phyloP scores from a whole-genome alignment of 163 green algal genomes.

The Chlamydomonas reinhardtii region DNA sequence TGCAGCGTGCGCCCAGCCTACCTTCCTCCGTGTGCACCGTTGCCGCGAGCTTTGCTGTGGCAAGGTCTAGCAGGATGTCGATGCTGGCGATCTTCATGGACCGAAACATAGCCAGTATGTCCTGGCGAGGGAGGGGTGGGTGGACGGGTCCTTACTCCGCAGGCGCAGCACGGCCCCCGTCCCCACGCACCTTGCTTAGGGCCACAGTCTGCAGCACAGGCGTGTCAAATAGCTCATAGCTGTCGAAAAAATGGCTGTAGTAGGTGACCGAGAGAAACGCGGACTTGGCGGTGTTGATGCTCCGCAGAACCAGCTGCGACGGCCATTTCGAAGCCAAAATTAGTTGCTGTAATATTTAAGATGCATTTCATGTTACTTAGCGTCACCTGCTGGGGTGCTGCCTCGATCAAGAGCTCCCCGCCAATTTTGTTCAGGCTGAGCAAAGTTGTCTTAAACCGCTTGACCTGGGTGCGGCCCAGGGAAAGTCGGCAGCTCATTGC shows the following conservation, averaged over 20 bases:
- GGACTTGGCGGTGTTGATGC: conserved; percentile 80
- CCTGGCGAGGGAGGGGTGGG: conserved; percentile 54
- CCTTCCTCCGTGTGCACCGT: conserved; percentile 79
- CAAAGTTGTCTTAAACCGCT: conserved; percentile 65
- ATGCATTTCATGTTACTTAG: no score
- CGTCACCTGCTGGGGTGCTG: conserved; percentile 55
- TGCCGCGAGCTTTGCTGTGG: conserved; percentile 48
- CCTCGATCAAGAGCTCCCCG: conserved; percentile 75
- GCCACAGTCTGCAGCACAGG: conserved; percentile 70
- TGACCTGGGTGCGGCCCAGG: conserved; percentile 65
- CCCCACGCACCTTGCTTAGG: neutral
- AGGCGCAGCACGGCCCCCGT: no score
- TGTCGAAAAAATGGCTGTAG: conserved; percentile 78
- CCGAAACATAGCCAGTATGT: conserved; percentile 74
- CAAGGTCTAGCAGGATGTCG: conserved; percentile 64
- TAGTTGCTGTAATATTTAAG: neutral
- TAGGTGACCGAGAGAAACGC: conserved; percentile 79
- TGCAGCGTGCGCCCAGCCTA: conserved; percentile 9
- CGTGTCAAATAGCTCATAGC: conserved; percentile 71
- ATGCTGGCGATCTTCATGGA: conserved; percentile 66
- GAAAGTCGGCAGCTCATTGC: conserved; percentile 48
- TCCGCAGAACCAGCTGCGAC: conserved; percentile 76
- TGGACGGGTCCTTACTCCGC: no score
- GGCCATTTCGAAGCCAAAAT: neutral
- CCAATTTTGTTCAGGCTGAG: conserved; percentile 74